phyloP scores from a whole-genome alignment of 176 grass and related monocot species.

The Aechmea fasciata region DNA sequence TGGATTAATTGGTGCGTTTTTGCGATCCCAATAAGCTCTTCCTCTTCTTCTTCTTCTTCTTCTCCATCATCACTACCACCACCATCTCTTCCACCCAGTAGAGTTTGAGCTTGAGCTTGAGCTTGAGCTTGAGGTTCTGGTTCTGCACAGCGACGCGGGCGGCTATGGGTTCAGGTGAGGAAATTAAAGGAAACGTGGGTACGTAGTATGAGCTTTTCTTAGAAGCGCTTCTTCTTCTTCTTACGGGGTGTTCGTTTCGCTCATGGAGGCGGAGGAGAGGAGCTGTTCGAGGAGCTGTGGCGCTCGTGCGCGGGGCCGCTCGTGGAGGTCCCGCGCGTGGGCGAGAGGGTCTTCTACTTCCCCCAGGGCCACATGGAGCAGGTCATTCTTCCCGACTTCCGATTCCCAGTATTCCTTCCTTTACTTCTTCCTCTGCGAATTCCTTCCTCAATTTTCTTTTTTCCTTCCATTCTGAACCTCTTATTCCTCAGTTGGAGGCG shows the following conservation, averaged over 20 bases:
- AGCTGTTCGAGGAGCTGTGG: constrained; percentile 74
- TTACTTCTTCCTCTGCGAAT: neutral
- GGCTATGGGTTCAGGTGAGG: constrained; percentile 41
- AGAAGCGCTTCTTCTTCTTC: neutral
- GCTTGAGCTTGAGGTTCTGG: neutral
- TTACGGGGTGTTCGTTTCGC: neutral
- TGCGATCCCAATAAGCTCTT: neutral
- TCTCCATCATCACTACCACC: too few relatives aligned
- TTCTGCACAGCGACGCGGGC: neutral
- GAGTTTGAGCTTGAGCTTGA: neutral
- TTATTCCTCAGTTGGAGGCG: constrained; percentile 36
- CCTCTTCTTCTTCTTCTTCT: too few relatives aligned
- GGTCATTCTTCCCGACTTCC: constrained; percentile 14
- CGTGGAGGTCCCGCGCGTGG: constrained; percentile 57
- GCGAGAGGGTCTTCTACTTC: constrained; percentile 89
- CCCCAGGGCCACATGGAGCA: constrained; percentile 97
- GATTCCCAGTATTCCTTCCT: neutral
- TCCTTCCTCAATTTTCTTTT: constrained; percentile 2
- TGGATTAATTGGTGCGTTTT: neutral
- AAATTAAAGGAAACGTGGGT: neutral
- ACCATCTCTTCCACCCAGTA: neutral
- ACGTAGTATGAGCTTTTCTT: neutral
- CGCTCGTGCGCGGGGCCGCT: constrained; percentile 84
- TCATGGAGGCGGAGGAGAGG: constrained; percentile 8
- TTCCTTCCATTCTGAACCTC: neutral